Conservation (phyloP, 1,284 basidiomycete genomes). For the Afroboletus lepidellus region DNA sequence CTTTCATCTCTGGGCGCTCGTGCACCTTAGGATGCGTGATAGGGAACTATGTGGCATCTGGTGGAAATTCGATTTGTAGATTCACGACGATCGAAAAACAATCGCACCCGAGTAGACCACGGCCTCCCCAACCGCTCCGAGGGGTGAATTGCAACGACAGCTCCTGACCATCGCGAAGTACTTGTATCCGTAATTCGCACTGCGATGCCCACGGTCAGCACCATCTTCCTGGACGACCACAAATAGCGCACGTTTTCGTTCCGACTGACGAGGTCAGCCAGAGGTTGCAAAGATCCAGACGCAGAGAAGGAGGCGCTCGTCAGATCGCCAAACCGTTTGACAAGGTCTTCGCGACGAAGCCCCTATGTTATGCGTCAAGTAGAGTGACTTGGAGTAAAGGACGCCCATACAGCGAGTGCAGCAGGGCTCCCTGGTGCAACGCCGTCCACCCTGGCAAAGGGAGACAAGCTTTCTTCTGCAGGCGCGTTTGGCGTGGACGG, state of each 20-base stretch:
- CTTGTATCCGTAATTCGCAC: constrained; percentile 51
- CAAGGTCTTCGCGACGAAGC: constrained; percentile 65
- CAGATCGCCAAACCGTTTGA: constrained; percentile 72
- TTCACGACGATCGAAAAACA: background rate
- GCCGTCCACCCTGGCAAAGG: constrained; percentile 78
- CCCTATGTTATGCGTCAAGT: constrained; percentile 46
- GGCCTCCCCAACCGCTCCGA: constrained; percentile 67
- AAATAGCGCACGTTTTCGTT: constrained; percentile 68
- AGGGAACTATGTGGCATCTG: constrained; percentile 77
- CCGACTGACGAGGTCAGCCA: constrained; percentile 67
- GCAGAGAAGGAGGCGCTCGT: constrained; percentile 49
- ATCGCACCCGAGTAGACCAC: constrained; percentile 78
- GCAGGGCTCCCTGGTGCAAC: constrained; percentile 80
- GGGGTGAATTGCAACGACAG: constrained; percentile 52
- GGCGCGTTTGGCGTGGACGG: constrained; percentile 1
- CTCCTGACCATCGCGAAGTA: constrained; percentile 38
- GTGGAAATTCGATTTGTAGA: constrained; percentile 1
- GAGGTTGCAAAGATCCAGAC: constrained; percentile 55
- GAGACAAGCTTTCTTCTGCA: constrained; percentile 28
- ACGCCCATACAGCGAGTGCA: constrained; percentile 63
- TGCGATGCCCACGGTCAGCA: constrained; percentile 21
- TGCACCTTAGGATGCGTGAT: constrained; percentile 21
- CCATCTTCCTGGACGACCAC: background rate
- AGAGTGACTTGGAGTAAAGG: background rate
- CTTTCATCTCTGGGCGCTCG: background rate